Evolutionary conservation across 2,329 filamentous ascomycete species (phyloP).

Genomic region (Cercospora nicotianae): DNA sequence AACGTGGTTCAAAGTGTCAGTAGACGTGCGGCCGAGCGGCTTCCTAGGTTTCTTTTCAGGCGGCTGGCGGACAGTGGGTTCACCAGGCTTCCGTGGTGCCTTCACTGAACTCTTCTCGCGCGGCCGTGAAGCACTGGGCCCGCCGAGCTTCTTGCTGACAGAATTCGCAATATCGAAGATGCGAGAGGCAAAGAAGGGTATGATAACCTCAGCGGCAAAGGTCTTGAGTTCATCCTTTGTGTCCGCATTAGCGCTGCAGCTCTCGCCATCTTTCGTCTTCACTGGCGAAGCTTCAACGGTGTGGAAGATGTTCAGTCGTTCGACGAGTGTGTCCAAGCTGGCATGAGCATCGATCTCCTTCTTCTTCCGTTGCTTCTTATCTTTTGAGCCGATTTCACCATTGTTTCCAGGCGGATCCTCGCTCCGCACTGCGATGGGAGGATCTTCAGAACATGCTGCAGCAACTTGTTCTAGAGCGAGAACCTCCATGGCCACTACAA

Average conservation of each 20-base stretch:
- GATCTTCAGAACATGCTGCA: slow-evolving; percentile 20
- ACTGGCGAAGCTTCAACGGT: slow-evolving; percentile 67
- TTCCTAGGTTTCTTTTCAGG: slow-evolving; percentile 47
- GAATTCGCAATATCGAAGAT: slow-evolving; percentile 69
- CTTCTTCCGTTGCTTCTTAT: slow-evolving; percentile 49
- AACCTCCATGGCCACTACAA: slow-evolving; percentile 76
- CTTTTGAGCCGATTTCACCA: not conserved
- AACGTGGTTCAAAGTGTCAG: slow-evolving; percentile 57
- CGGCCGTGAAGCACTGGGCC: slow-evolving; percentile 63
- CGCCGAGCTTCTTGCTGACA: slow-evolving; percentile 75
- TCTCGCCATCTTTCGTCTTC: slow-evolving; percentile 28
- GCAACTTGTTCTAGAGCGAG: slow-evolving; percentile 62
- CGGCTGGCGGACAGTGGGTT: slow-evolving; percentile 39
- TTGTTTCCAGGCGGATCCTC: slow-evolving; percentile 20
- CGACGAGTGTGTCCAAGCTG: slow-evolving; percentile 71
- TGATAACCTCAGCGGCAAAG: slow-evolving; percentile 77
- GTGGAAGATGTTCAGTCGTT: slow-evolving; percentile 81
- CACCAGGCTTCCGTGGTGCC: slow-evolving; percentile 44
- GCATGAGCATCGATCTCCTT: slow-evolving; percentile 66
- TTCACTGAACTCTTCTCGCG: slow-evolving; percentile 49
- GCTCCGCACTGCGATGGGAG: slow-evolving; percentile 34
- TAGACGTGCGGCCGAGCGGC: slow-evolving; percentile 62
- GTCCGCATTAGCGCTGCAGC: slow-evolving; percentile 30
- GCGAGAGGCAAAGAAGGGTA: slow-evolving; percentile 77
- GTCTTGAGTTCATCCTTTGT: slow-evolving; percentile 65